Evolutionary conservation across 495 filamentous ascomycete genomes (phyloP).

Genomic region (Peziza echinospora): DNA sequence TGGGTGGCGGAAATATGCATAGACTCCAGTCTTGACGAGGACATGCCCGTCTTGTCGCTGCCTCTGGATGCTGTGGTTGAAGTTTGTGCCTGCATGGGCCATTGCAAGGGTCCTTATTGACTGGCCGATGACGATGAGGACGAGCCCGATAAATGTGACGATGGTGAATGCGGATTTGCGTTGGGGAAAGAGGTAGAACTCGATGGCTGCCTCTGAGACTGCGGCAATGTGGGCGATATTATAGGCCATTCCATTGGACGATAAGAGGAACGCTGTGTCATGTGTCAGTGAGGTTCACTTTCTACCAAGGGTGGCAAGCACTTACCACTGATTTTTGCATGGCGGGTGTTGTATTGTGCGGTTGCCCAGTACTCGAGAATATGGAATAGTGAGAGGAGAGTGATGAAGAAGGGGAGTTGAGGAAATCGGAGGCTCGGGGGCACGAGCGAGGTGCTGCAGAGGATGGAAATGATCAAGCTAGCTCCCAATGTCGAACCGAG

Average conservation of each 20-base stretch:
- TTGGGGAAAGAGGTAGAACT: constrained; percentile 35
- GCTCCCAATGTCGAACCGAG: constrained; percentile 29
- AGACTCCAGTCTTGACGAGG: constrained; percentile 56
- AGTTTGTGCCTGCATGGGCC: constrained; percentile 71
- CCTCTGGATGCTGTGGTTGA: constrained; percentile 70
- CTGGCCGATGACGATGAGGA: constrained; percentile 50
- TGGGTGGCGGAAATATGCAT: constrained; percentile 49
- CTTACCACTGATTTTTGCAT: constrained; percentile 31
- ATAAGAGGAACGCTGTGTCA: constrained; percentile 51
- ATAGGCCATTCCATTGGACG: constrained; percentile 68
- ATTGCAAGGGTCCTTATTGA: constrained; percentile 53
- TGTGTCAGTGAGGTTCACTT: background rate
- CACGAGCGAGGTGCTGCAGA: constrained; percentile 21
- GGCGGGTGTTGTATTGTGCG: constrained; percentile 54
- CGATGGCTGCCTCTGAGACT: constrained; percentile 43
- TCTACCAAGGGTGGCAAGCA: background rate
- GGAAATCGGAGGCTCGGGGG: constrained; percentile 34
- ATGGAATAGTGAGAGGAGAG: constrained; percentile 61
- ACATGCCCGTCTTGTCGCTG: constrained; percentile 42
- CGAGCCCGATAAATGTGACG: constrained; percentile 34
- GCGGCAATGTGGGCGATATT: constrained; percentile 60
- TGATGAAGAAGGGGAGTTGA: constrained; percentile 65
- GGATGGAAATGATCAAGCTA: constrained; percentile 23
- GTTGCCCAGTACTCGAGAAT: constrained; percentile 91
- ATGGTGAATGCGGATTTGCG: background rate